A percentile compares a stretch with the other conserved stretches of the same genome.
phyloP scores from a whole-genome alignment of 257 asterid genomes.

The Eustoma russellianum region DNA sequence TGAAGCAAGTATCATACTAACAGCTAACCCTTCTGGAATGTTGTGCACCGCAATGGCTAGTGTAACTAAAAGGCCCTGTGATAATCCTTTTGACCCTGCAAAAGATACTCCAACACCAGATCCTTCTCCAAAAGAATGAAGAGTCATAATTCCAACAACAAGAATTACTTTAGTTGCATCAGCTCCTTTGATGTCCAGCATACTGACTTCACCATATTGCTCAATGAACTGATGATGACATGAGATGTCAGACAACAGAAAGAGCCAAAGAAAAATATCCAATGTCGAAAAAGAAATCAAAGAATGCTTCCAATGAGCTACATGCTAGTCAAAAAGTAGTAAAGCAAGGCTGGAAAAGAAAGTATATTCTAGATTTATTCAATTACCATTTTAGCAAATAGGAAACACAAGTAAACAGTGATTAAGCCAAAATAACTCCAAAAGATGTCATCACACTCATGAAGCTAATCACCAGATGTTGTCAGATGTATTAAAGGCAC shows the following conservation, averaged over 20 bases:
- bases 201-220: constrained; percentile 95
- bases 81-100: constrained; percentile 94
- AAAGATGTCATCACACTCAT: too few species aligned
- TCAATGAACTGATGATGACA: constrained; percentile 55
- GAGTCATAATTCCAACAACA: constrained; percentile 97
- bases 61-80: constrained; percentile 90
- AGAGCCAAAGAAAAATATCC: background rate
- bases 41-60: constrained; percentile 99
- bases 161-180: constrained; percentile 92
- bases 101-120: constrained; percentile 99
- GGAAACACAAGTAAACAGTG: too few species aligned
- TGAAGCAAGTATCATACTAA: constrained; percentile 96
- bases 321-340: background rate
- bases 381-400: too few species aligned
- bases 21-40: constrained; percentile 98
- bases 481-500: too few species aligned
- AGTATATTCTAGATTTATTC: background rate
- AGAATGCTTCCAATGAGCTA: background rate
- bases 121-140: constrained; percentile 99
- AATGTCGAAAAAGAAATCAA: background rate
- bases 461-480: too few species aligned
- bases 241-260: constrained; percentile 1
- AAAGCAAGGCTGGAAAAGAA: background rate
- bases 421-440: too few species aligned
- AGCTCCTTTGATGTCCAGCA: constrained; percentile 99